A percentile compares a stretch with the other conserved stretches of the same genome.
Evolutionary conservation across 2,329 filamentous ascomycete species (phyloP).

Genomic region (Paecilomyces fulvus): DNA sequence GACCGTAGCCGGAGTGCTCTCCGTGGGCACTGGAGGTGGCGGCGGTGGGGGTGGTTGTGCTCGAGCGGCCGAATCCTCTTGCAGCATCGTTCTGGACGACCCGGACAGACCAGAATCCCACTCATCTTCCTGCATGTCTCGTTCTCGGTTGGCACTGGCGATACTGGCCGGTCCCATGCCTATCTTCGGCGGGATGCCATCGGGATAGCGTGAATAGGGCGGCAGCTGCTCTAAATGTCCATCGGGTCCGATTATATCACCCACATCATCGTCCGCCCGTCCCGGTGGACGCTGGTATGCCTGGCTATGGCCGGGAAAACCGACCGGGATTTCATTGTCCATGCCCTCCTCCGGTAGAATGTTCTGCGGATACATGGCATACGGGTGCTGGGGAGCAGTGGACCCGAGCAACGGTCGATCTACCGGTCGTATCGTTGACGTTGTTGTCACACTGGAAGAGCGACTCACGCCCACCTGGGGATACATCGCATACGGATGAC

Average conservation of each 20-base stretch:
- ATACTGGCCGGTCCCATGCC: constrained; percentile 33
- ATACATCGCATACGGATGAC: constrained; percentile 79
- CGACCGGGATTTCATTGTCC: constrained; percentile 47
- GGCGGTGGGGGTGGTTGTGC: not conserved
- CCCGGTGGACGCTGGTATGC: constrained; percentile 65
- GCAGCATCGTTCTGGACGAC: constrained; percentile 20
- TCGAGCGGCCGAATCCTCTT: constrained; percentile 9
- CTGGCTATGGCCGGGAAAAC: constrained; percentile 61
- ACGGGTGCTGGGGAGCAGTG: constrained; percentile 70
- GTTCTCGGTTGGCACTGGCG: constrained; percentile 9
- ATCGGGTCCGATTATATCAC: constrained; percentile 76
- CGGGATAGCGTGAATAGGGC: constrained; percentile 83
- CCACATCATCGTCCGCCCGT: constrained; percentile 64
- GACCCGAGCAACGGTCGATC: constrained; percentile 53
- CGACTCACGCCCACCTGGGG: constrained; percentile 55
- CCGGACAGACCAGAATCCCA: constrained; percentile 20
- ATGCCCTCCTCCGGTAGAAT: constrained; percentile 53
- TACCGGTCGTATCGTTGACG: constrained; percentile 55
- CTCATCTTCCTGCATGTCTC: constrained; percentile 36
- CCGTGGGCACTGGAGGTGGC: constrained; percentile 10
- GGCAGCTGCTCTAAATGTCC: constrained; percentile 87
- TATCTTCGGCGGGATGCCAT: constrained; percentile 57
- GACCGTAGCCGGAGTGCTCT: constrained; percentile 27
- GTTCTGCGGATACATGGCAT: constrained; percentile 77
- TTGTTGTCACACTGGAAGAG: constrained; percentile 61